Evolutionary conservation across 2,329 filamentous ascomycete species (phyloP).

Genomic region (Elsinoe fawcettii): DNA sequence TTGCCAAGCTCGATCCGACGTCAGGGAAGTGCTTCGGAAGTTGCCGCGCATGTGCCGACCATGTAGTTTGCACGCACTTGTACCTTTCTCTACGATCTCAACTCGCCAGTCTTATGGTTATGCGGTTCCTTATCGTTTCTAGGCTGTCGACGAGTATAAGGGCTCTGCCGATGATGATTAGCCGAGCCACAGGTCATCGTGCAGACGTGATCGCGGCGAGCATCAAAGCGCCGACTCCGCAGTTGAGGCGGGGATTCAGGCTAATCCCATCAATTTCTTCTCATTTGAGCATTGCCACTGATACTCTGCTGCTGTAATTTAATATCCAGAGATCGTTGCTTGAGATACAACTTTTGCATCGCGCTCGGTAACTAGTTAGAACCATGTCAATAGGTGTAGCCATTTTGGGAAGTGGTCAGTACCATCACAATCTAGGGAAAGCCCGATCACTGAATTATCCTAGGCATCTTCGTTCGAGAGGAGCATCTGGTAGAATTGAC

Average conservation of each 20-base stretch:
- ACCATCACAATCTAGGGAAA: neutral
- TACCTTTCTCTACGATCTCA: neutral
- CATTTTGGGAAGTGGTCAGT: slow-evolving; percentile 49
- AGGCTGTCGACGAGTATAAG: too few species aligned
- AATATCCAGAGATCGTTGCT: neutral
- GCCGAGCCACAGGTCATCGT: too few species aligned
- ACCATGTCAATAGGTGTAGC: slow-evolving; percentile 44
- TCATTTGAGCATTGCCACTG: neutral
- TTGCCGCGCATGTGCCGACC: neutral
- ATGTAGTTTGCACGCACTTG: neutral
- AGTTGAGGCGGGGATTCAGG: neutral
- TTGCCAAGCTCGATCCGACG: slow-evolving; percentile 11
- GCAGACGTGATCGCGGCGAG: neutral
- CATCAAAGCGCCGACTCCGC: neutral
- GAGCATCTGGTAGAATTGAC: slow-evolving; percentile 44
- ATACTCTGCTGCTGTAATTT: neutral
- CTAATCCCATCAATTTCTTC: neutral
- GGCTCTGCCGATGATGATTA: too few species aligned
- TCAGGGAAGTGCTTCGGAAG: slow-evolving; percentile 7
- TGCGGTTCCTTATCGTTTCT: too few species aligned
- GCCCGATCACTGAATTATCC: neutral
- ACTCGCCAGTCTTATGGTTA: too few species aligned
- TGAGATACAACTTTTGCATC: too few species aligned
- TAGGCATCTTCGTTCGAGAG: slow-evolving; percentile 52
- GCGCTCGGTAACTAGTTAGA: neutral